Base-by-base conservation (phyloP, 2,329 filamentous ascomycete genomes). In the Sclerotinia sclerotiorum region DNA sequence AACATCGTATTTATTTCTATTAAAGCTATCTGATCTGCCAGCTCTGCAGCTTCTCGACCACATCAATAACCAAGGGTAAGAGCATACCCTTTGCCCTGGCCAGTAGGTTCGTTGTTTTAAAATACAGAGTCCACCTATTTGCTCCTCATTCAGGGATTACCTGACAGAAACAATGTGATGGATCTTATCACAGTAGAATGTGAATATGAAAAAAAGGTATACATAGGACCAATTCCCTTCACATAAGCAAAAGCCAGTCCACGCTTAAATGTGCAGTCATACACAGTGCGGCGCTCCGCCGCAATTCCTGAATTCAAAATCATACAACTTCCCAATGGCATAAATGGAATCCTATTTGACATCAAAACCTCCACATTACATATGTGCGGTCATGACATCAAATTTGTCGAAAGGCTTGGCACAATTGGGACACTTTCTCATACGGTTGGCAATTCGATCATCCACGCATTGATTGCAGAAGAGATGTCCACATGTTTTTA, bases 361-460 rank as follows among this genome's bases (percentile, higher is more conserved):
- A 21, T 32, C 21, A 39, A 48, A 48, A 24, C 17, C 35, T 19
- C 68, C 69, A 66, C 63, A 71, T 77, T 77, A 82, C 75, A 83
- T 78, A 77, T 90, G 88, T 62, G 88, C 86, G 29, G 85, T 81
- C 92, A 97, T 96, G 70, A 93, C 88, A 78, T 99, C 95, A 79
- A 91, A 91, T 78, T 88, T 91, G 76, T 97, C 94, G 78, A 99
- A 99, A 5, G 92, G 88, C 80, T 91, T 91, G 75, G 91, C 93
- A 83, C 96, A 99, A 74, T 92, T 94, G 3, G 95, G 95, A 77
- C 95, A 99, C 79, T 98, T 98, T 73, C 95, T 87, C 81, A 94
- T 94, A 48, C 95, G 91, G 76, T 95, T 97, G 57, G 88, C 88
- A 70, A 97, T 88, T 68, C 95, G 89, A 76, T 96, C 91, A 72